Conservation (phyloP, 208 protist genomes). For the Naegleria fowleri region DNA sequence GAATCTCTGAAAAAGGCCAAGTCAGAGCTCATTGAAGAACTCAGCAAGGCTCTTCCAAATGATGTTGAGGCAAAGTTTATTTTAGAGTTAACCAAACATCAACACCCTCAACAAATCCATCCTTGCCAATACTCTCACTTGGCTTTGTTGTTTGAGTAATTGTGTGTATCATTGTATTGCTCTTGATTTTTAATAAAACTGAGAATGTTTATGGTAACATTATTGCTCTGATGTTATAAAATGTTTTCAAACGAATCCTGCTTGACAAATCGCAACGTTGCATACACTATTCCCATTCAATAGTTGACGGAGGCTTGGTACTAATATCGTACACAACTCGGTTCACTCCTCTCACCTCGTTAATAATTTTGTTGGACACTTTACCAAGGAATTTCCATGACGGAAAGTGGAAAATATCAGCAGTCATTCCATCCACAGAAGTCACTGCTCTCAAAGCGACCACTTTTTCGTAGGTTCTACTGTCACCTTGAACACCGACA, state of each 20-base stretch:
- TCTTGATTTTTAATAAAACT: too few relatives aligned
- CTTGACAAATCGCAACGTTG: too few relatives aligned
- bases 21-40: neutral
- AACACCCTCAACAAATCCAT: neutral
- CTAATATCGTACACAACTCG: conserved; percentile 91
- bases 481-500: conserved; percentile 94
- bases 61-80: conserved; percentile 4
- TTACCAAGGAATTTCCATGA: conserved; percentile 38
- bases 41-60: neutral
- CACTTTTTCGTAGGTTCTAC: conserved; percentile 88
- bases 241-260: too few relatives aligned
- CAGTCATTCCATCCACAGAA: conserved; percentile 27
- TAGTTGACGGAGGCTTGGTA: conserved; percentile 94
- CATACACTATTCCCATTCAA: conserved; percentile 85
- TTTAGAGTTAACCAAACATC: neutral
- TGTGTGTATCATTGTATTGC: neutral
- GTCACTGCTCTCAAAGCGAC: conserved; percentile 59
- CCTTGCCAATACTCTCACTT: neutral
- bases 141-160: neutral
- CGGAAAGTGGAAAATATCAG: conserved; percentile 36
- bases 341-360: conserved; percentile 63
- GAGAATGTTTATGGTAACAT: neutral
- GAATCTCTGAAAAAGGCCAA: neutral
- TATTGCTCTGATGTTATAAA: too few relatives aligned
- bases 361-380: conserved; percentile 40